Evolutionary conservation across 495 filamentous ascomycete species (phyloP).

Genomic region (Chaetomium tenue): DNA sequence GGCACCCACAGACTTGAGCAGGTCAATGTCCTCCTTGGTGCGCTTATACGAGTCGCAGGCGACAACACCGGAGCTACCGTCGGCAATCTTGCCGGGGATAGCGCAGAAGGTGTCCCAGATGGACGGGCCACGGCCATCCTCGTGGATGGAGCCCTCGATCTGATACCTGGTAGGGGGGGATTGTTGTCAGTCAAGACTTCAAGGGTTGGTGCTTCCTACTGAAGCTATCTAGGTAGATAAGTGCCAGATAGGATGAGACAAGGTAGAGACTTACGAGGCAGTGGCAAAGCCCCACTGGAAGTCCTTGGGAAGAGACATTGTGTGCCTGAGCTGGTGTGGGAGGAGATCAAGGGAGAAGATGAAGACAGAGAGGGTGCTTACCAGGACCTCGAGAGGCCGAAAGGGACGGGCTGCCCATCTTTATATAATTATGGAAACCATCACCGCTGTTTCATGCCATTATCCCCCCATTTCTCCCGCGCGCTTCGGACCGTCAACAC

Average conservation of each 20-base stretch:
- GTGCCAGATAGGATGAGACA: neutral
- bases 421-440: conserved; percentile 29
- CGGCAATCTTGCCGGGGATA: conserved; percentile 71
- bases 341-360: neutral
- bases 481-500: conserved; percentile 50
- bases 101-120: conserved; percentile 79
- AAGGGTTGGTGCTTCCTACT: too few relatives aligned
- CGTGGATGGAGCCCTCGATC: conserved; percentile 66
- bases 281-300: conserved; percentile 85
- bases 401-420: conserved; percentile 10
- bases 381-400: neutral
- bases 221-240: too few relatives aligned
- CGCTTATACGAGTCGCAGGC: conserved; percentile 77
- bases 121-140: conserved; percentile 68
- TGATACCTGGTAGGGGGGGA: conserved; percentile 56
- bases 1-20: conserved; percentile 64
- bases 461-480: conserved; percentile 42
- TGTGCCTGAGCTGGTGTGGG: neutral
- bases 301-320: conserved; percentile 62
- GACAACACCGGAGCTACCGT: conserved; percentile 63
- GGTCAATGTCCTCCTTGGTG: conserved; percentile 68
- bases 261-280: conserved; percentile 56
- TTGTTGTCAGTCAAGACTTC: neutral
- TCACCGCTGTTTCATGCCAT: conserved; percentile 32
- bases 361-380: conserved; percentile 13